Evolutionary conservation across 2,329 filamentous ascomycete genomes (phyloP).

Genomic region (Coniochaeta prunicola): DNA sequence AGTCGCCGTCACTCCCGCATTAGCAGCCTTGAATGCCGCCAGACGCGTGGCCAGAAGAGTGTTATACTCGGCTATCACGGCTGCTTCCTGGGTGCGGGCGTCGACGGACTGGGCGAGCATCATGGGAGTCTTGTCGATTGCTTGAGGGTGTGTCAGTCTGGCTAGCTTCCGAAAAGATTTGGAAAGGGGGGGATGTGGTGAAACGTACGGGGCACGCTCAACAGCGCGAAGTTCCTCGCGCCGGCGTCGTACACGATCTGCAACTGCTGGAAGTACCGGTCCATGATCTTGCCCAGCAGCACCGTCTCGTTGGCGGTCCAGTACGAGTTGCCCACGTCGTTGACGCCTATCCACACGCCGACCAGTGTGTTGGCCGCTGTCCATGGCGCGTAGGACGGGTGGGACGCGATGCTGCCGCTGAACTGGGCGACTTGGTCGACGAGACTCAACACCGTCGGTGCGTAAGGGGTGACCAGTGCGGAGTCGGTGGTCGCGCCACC

Average conservation of each 20-base stretch:
- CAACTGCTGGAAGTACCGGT: conserved; percentile 33
- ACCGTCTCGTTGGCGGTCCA: conserved; percentile 30
- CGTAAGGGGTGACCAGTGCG: conserved; percentile 38
- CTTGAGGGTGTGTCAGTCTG: conserved; percentile 12
- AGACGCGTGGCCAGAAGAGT: conserved; percentile 19
- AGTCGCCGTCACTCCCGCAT: conserved; percentile 23
- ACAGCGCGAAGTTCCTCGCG: conserved; percentile 37
- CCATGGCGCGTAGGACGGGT: conserved; percentile 31
- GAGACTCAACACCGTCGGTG: conserved; percentile 38
- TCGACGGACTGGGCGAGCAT: conserved; percentile 18
- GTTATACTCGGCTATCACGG: conserved; percentile 31
- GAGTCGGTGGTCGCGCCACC: conserved; percentile 44
- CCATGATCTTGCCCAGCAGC: conserved; percentile 29
- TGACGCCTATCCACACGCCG: conserved; percentile 47
- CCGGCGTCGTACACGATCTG: conserved; percentile 36
- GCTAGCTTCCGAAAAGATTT: not conserved
- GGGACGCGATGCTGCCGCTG: conserved; percentile 21
- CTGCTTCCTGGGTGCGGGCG: conserved; percentile 20
- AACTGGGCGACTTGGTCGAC: conserved; percentile 44
- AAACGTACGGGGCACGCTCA: conserved; percentile 35
- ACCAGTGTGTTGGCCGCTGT: conserved; percentile 35
- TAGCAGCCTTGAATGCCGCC: conserved; percentile 22
- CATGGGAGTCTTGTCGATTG: conserved; percentile 31
- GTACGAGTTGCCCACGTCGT: conserved; percentile 46
- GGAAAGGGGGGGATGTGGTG: not conserved